Evolutionary conservation across 805 yeast species (phyloP).

Genomic region (Sugiyamaella smithiae): DNA sequence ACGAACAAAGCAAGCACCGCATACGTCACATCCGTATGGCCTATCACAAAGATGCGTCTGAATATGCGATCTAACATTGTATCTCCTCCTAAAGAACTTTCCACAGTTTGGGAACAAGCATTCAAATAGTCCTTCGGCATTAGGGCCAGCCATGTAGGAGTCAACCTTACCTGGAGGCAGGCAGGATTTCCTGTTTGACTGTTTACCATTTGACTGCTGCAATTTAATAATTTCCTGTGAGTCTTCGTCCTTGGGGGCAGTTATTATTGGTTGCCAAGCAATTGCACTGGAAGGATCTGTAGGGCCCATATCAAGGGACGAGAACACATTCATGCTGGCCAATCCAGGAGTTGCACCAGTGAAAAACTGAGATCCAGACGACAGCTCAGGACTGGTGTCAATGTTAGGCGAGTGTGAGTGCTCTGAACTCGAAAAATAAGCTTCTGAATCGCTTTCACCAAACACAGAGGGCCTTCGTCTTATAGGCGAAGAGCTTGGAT

Average conservation of each 20-base stretch:
- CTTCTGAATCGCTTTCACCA: slow-evolving; percentile 23
- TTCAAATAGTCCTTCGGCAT: slow-evolving; percentile 62
- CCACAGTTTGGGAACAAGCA: slow-evolving; percentile 79
- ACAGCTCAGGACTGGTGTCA: slow-evolving; percentile 22
- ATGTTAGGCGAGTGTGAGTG: slow-evolving; percentile 23
- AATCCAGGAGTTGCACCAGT: slow-evolving; percentile 20
- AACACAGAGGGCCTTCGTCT: slow-evolving; percentile 7
- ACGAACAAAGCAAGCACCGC: slow-evolving; percentile 86
- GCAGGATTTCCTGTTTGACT: slow-evolving; percentile 49
- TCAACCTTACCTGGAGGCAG: slow-evolving; percentile 90
- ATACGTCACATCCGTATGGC: slow-evolving; percentile 75
- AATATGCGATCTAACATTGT: slow-evolving; percentile 90
- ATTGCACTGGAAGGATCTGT: slow-evolving; percentile 32
- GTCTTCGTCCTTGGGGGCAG: slow-evolving; percentile 33
- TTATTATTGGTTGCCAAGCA: slow-evolving; percentile 38
- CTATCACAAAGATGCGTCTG: slow-evolving; percentile 95
- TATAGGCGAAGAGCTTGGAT: slow-evolving; percentile 21
- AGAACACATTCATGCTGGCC: slow-evolving; percentile 21
- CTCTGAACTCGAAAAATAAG: slow-evolving; percentile 22
- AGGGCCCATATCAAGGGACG: slow-evolving; percentile 23
- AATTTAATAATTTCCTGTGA: slow-evolving; percentile 33
- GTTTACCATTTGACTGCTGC: slow-evolving; percentile 33
- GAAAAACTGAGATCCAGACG: slow-evolving; percentile 18
- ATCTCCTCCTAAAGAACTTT: slow-evolving; percentile 80
- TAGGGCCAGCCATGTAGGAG: slow-evolving; percentile 76